Base-by-base conservation (phyloP, 2,329 filamentous ascomycete genomes). In the Aspergillus phoenicis region DNA sequence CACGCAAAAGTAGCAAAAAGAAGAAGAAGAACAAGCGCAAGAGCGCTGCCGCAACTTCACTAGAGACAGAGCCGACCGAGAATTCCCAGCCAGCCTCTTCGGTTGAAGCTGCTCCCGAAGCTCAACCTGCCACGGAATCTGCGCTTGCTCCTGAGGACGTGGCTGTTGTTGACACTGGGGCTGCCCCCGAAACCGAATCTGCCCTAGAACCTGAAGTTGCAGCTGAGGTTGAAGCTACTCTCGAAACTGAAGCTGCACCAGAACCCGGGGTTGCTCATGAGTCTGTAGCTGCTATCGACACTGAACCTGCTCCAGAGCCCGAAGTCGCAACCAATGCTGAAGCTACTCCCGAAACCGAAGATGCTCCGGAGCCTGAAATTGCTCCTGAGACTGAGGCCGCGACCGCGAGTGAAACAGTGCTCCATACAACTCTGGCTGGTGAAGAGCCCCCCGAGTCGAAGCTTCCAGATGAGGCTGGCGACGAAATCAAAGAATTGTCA, bases 21-120 rank as follows among this genome's bases (percentile, higher is more conserved):
- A 68, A 64, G 57, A 68, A 68, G 59, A 68, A 70, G 48, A 69
- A 66, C 48, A 66, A 63, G 58, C 60, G 62, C 11, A 67, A 69
- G 53, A 60, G 49, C 36, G 49, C 39, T 30, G 41, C 51, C 10
- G 61, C 62, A 38, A 30, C 41, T 6, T 26, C 49, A 6, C 39
- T 28, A 22, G 62, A 61, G 10, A 11, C 41, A 5, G 64, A 66
- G 45, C 4, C 57, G 8, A 38, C 45, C 2, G 57, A 61, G 36
- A 22, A 39, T 8, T 7, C 57, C 39, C 49, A 56, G 15, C 41
- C 45, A 13, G 2, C 47, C 2, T 30, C 47, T 6, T 45, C 41
- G 13, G 33, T 30, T n/a, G 36, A 36, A 15, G 15, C 43, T 45
- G 13, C 8, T 17, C 8, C 41, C 6, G 41, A 13, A 22, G 41